These are phyloP conservation scores for Pistacia integerrima DNA, from an alignment of 345 rosid species.

Conservation along the genomic window DNA sequence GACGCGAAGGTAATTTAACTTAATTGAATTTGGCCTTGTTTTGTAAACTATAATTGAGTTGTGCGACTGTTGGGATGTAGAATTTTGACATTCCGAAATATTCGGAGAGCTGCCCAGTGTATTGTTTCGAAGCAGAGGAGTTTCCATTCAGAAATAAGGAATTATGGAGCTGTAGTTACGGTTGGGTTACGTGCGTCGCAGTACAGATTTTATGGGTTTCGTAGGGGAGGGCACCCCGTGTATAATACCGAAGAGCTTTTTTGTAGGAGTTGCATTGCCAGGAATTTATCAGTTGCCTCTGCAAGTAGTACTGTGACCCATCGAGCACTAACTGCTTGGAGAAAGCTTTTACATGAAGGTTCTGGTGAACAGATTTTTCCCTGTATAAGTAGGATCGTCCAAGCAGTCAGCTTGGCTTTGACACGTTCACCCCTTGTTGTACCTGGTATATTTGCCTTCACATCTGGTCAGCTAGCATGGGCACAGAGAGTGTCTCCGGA, in stretches of 20 bases:
- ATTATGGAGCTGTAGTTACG: constrained; percentile 39
- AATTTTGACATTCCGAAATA: constrained; percentile 43
- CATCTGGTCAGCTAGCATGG: constrained; percentile 59
- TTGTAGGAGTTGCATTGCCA: constrained; percentile 23
- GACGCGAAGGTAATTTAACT: neutral
- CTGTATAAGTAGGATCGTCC: constrained; percentile 57
- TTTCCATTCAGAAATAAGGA: constrained; percentile 30
- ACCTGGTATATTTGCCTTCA: constrained; percentile 62
- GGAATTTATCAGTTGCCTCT: constrained; percentile 48
- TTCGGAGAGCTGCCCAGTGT: constrained; percentile 40
- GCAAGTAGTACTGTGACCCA: constrained; percentile 41
- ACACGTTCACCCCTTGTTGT: constrained; percentile 60
- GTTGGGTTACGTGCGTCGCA: constrained; percentile 45
- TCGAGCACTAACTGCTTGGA: constrained; percentile 65
- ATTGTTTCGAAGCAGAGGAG: constrained; percentile 31
- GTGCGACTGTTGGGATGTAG: constrained; percentile 46
- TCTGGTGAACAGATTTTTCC: constrained; percentile 35
- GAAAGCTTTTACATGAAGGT: constrained; percentile 45
- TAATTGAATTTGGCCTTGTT: neutral
- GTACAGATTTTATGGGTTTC: constrained; percentile 35
- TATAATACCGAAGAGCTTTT: constrained; percentile 35
- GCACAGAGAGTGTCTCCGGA: constrained; percentile 52
- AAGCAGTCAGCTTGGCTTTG: constrained; percentile 75
- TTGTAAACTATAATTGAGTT: neutral
- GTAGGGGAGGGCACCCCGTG: constrained; percentile 30